Percentiles rank a stretch among this genome's conserved stretches.
These are phyloP conservation scores for Lepiota venenata DNA, from an alignment of 768 basidiomycete species.

Conservation along the genomic window DNA sequence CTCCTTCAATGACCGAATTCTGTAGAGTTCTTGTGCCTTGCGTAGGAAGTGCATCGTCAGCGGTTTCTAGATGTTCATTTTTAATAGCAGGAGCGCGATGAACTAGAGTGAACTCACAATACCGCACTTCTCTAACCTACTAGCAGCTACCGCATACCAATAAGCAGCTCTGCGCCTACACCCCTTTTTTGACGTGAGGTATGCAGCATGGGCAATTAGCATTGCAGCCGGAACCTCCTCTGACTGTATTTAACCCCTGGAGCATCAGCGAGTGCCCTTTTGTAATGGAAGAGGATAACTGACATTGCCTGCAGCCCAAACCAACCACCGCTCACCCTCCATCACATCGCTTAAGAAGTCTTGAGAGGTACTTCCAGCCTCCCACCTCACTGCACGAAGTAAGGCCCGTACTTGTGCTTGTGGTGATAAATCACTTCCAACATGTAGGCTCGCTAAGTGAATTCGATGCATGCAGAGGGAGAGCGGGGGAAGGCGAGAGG, in stretches of 20 bases:
- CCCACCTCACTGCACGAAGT: conserved; percentile 74
- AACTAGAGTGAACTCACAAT: conserved; percentile 49
- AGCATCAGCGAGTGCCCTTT: conserved; percentile 19
- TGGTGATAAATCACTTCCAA: conserved; percentile 49
- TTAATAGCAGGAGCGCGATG: not conserved
- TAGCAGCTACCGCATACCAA: conserved; percentile 79
- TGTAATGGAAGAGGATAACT: conserved; percentile 22
- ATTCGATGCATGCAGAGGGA: conserved; percentile 58
- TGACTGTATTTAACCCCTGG: conserved; percentile 22
- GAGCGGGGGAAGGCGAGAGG: conserved; percentile 60
- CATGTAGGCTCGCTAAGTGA: conserved; percentile 50
- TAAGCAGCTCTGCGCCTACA: conserved; percentile 64
- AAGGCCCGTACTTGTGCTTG: conserved; percentile 68
- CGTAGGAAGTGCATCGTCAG: conserved; percentile 80
- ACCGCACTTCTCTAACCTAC: conserved; percentile 77
- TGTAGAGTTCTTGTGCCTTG: conserved; percentile 64
- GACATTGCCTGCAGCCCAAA: conserved; percentile 83
- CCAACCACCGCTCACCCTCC: conserved; percentile 83
- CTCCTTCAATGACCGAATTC: conserved; percentile 43
- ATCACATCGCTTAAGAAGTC: conserved; percentile 58
- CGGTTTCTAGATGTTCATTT: conserved; percentile 57
- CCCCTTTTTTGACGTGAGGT: conserved; percentile 57
- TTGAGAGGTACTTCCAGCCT: conserved; percentile 49
- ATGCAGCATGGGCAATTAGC: conserved; percentile 78
- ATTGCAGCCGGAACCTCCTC: conserved; percentile 81